These are phyloP conservation scores for Rosa chinensis DNA, from an alignment of 306 rosid species.

Conservation along the genomic window DNA sequence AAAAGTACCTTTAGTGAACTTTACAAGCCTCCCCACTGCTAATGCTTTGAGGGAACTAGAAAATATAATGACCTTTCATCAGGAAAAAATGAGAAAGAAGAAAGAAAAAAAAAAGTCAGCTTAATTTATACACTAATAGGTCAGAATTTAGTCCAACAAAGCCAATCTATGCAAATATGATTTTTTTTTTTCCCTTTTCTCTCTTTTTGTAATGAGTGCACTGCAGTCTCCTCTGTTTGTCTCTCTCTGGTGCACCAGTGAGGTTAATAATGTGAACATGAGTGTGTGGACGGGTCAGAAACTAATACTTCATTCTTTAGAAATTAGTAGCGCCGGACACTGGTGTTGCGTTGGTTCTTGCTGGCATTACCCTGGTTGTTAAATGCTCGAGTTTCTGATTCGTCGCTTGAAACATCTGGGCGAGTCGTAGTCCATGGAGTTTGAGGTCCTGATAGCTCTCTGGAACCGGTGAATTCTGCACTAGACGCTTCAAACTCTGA, in stretches of 20 bases:
- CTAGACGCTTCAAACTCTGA: slow-evolving; percentile 47
- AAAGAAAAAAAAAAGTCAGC: not conserved
- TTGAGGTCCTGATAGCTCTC: slow-evolving; percentile 41
- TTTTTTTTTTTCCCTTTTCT: not conserved
- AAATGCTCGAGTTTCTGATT: slow-evolving; percentile 52
- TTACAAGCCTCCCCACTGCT: slow-evolving; percentile 43
- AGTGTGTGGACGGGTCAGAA: slow-evolving; percentile 1
- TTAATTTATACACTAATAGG: slow-evolving; percentile 29
- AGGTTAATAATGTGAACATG: not conserved
- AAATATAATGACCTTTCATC: slow-evolving; percentile 12
- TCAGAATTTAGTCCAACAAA: slow-evolving; percentile 30
- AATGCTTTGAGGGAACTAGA: slow-evolving; percentile 32
- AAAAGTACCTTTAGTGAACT: slow-evolving; percentile 23
- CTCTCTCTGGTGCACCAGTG: slow-evolving; percentile 3
- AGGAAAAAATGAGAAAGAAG: slow-evolving; percentile 11
- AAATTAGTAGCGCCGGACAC: slow-evolving; percentile 28
- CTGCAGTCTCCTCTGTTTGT: not conserved
- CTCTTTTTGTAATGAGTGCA: not conserved
- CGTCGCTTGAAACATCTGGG: slow-evolving; percentile 35
- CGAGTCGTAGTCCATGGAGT: slow-evolving; percentile 17
- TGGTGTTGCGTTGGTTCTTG: slow-evolving; percentile 14
- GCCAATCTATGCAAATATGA: slow-evolving; percentile 16
- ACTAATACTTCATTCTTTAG: slow-evolving; percentile 5
- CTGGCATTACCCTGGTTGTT: slow-evolving; percentile 9
- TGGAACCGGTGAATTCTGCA: slow-evolving; percentile 35